Conservation (phyloP, 768 basidiomycete genomes). For the Suillus hirtellus region DNA sequence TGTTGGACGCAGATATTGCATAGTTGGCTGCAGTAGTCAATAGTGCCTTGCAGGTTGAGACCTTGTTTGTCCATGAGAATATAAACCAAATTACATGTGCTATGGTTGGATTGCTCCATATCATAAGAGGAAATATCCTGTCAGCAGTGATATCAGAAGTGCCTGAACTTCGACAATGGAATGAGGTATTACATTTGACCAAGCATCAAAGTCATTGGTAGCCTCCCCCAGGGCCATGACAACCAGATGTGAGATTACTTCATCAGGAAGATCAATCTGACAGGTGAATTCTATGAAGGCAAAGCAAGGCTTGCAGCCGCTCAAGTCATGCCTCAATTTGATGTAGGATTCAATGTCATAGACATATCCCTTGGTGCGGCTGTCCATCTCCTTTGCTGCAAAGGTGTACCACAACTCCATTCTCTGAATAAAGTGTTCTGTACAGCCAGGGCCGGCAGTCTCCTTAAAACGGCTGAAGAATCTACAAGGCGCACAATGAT, state of each 20-base stretch:
- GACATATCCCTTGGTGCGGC: slow-evolving; percentile 37
- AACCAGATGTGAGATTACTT: slow-evolving; percentile 50
- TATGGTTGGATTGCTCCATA: neutral
- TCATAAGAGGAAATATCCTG: neutral
- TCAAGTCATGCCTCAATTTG: slow-evolving; percentile 44
- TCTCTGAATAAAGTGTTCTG: slow-evolving; percentile 10
- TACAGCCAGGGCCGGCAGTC: slow-evolving; percentile 41
- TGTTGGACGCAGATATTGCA: neutral
- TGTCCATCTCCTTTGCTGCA: slow-evolving; percentile 42
- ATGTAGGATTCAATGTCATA: slow-evolving; percentile 55
- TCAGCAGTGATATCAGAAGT: slow-evolving; percentile 2
- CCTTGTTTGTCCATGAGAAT: neutral
- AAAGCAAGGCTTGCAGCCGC: neutral
- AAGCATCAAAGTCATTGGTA: slow-evolving; percentile 52
- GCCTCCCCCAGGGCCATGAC: slow-evolving; percentile 45
- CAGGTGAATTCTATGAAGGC: neutral
- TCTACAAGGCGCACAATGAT: slow-evolving; percentile 17
- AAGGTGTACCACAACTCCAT: slow-evolving; percentile 42
- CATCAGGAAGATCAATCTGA: slow-evolving; percentile 51
- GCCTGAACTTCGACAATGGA: neutral
- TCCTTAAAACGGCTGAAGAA: slow-evolving; percentile 39
- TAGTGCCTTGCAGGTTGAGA: neutral
- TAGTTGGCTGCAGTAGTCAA: neutral
- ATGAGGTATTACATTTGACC: slow-evolving; percentile 39
- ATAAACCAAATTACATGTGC: neutral